These are phyloP conservation scores for Endocalyx cinctus DNA, from an alignment of 2,329 filamentous ascomycete species.

Conservation along the genomic window DNA sequence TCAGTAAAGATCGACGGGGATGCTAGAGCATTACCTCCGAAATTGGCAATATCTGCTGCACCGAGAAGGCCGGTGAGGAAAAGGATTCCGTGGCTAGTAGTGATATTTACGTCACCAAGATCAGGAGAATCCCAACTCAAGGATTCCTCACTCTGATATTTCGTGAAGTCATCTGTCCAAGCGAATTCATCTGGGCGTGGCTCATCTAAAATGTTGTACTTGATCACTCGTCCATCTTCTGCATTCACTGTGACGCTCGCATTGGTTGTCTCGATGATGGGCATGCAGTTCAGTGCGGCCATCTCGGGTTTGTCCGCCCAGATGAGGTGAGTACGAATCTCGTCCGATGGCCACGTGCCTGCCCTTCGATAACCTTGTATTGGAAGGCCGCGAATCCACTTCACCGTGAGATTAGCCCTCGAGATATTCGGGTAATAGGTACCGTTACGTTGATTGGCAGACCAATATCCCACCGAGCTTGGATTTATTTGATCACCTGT, in stretches of 20 bases:
- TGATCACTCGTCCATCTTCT: slow-evolving; percentile 4
- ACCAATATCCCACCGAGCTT: slow-evolving; percentile 13
- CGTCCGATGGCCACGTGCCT: slow-evolving; percentile 1
- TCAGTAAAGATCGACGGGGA: too few relatives aligned
- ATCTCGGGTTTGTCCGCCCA: slow-evolving; percentile 10
- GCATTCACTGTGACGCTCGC: slow-evolving; percentile 8
- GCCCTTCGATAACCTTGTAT: slow-evolving; percentile 6
- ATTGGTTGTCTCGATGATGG: slow-evolving; percentile 10
- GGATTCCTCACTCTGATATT: too few relatives aligned
- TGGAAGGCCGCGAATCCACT: slow-evolving; percentile 12
- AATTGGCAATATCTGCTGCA: slow-evolving; percentile 7
- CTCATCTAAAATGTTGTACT: too few relatives aligned
- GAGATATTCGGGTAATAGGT: slow-evolving; percentile 5
- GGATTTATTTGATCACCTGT: slow-evolving; percentile 5
- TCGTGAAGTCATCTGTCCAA: too few relatives aligned
- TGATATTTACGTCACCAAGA: slow-evolving; percentile 10
- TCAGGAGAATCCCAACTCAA: too few relatives aligned
- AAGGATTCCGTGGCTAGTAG: slow-evolving; percentile 9
- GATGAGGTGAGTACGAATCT: slow-evolving; percentile 3
- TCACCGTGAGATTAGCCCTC: slow-evolving; percentile 11
- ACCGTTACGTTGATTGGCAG: slow-evolving; percentile 4
- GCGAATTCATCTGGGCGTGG: too few relatives aligned
- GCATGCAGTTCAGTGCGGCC: slow-evolving; percentile 12
- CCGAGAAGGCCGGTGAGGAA: slow-evolving; percentile 9
- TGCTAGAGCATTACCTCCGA: too few relatives aligned